Conservation (phyloP, 371 early-diverging fungal species). For the Lichtheimia ornata region DNA sequence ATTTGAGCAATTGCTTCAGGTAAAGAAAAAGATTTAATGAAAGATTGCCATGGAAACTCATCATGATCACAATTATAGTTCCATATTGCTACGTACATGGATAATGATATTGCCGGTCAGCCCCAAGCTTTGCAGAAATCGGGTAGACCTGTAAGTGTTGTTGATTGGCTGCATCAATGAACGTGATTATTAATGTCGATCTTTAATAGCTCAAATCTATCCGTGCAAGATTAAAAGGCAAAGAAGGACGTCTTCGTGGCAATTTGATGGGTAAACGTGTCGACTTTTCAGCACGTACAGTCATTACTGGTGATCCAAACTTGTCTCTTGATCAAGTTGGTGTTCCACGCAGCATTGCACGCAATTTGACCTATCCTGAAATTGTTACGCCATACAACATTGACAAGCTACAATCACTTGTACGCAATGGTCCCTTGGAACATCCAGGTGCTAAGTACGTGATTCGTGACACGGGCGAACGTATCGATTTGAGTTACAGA, state of each 20-base stretch:
- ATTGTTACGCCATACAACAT: slow-evolving; percentile 98
- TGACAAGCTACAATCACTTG: slow-evolving; percentile 84
- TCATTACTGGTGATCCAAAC: slow-evolving; percentile 99
- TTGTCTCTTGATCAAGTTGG: slow-evolving; percentile 98
- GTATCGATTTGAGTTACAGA: slow-evolving; percentile 95
- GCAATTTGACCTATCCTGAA: slow-evolving; percentile 98
- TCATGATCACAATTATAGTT: slow-evolving; percentile 48
- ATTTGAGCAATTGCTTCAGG: slow-evolving; percentile 93
- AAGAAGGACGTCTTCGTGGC: slow-evolving; percentile 99
- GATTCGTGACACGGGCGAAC: slow-evolving; percentile 95
- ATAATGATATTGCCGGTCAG: slow-evolving; percentile 98
- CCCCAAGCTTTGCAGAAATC: slow-evolving; percentile 97
- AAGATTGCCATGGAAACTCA: neutral
- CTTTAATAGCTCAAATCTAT: slow-evolving; percentile 85
- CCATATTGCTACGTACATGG: slow-evolving; percentile 99
- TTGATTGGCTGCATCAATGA: neutral
- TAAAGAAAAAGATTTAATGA: slow-evolving; percentile 15
- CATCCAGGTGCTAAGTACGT: slow-evolving; percentile 99
- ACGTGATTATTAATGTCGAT: slow-evolving; percentile 4
- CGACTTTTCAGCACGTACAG: slow-evolving; percentile 99
- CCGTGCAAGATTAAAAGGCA: slow-evolving; percentile 98
- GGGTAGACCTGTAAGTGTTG: slow-evolving; percentile 87
- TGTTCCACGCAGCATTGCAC: slow-evolving; percentile 98
- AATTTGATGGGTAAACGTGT: slow-evolving; percentile 99
- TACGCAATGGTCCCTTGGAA: slow-evolving; percentile 95